These are phyloP conservation scores for Plasmodium chabaudi DNA, from an alignment of 169 alveolate genomes.

Conservation along the genomic window DNA sequence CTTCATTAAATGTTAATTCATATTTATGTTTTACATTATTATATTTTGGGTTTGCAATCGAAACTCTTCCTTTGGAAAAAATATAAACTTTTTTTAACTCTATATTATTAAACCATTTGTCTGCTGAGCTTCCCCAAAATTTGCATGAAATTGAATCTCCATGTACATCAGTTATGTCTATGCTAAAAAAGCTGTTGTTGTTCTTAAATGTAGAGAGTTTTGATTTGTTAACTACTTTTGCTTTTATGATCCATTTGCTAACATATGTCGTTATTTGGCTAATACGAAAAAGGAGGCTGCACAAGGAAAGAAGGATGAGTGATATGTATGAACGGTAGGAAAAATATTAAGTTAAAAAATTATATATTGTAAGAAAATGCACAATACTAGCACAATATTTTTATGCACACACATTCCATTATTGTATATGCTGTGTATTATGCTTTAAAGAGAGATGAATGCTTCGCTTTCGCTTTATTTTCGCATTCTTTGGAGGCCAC, in stretches of 20 bases:
- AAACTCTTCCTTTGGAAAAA: constrained; percentile 82
- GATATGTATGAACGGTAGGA: neutral
- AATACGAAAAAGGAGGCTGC: constrained; percentile 78
- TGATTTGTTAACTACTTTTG: constrained; percentile 81
- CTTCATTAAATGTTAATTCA: constrained; percentile 80
- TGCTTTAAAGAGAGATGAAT: too few species aligned
- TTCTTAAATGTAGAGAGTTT: constrained; percentile 80
- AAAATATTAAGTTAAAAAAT: neutral
- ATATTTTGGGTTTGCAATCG: constrained; percentile 81
- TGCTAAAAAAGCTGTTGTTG: constrained; percentile 78
- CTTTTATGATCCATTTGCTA: constrained; percentile 84
- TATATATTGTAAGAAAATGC: neutral
- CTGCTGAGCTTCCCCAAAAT: constrained; percentile 87
- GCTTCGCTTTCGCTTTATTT: too few species aligned
- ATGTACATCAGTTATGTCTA: constrained; percentile 83
- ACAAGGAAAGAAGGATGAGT: neutral
- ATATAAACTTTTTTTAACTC: constrained; percentile 82
- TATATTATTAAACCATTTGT: constrained; percentile 79
- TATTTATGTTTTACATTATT: constrained; percentile 83
- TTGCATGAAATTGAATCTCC: constrained; percentile 84
- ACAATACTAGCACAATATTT: too few species aligned
- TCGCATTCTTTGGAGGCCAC: too few species aligned
- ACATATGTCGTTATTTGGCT: constrained; percentile 83
- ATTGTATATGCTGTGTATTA: too few species aligned
- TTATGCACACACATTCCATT: too few species aligned